These are phyloP conservation scores for Aphanomyces astaci DNA, from an alignment of 352 stramenopile species.

Conservation along the genomic window DNA sequence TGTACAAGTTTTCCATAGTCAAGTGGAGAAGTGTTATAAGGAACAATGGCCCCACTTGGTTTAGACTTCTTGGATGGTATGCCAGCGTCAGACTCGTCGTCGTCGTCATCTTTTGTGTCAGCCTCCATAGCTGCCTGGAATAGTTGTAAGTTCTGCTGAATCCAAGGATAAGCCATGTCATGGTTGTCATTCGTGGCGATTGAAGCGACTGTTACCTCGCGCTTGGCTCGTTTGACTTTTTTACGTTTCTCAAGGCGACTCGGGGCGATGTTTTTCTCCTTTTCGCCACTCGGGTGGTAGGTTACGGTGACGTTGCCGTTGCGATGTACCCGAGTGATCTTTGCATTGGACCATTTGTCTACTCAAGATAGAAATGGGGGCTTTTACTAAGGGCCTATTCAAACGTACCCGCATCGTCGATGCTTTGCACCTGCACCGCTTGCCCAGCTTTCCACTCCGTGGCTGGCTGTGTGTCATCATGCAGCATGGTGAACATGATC, in stretches of 20 bases:
- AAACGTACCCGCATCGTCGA: background rate
- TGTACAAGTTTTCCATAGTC: too few relatives aligned
- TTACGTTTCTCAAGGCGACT: background rate
- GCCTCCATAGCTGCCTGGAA: background rate
- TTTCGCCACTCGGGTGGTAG: background rate
- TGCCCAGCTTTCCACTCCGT: background rate
- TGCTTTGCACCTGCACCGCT: background rate
- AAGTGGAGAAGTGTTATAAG: too few relatives aligned
- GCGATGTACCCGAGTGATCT: background rate
- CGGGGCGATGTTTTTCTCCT: background rate
- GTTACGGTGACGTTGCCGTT: background rate
- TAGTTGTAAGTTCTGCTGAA: too few relatives aligned
- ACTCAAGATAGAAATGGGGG: background rate
- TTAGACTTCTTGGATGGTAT: too few relatives aligned
- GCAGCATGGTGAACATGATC: background rate
- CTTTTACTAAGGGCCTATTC: too few relatives aligned
- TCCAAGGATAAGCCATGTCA: too few relatives aligned
- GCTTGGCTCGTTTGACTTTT: background rate
- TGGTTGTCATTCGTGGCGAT: too few relatives aligned
- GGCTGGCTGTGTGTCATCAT: background rate
- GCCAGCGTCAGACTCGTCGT: background rate
- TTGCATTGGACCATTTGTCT: background rate
- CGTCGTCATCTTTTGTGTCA: background rate
- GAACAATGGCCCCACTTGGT: too few relatives aligned
- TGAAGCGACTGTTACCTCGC: background rate